Evolutionary conservation across 2,329 filamentous ascomycete genomes (phyloP).

Genomic region (Beauveria pseudobassiana): DNA sequence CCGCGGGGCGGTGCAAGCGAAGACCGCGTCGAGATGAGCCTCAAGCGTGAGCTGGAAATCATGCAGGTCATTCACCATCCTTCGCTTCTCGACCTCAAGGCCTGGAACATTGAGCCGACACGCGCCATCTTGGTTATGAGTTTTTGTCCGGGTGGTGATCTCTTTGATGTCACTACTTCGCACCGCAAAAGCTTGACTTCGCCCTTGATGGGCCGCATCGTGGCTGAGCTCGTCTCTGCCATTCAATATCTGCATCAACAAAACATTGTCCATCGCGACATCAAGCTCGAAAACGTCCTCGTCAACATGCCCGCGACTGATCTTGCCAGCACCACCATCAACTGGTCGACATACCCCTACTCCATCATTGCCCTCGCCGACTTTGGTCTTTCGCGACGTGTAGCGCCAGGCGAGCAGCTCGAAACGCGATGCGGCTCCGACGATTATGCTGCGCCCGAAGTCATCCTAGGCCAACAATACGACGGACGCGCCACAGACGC

Average conservation of each 20-base stretch:
- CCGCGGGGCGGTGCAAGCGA: conserved; percentile 90
- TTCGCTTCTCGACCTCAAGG: conserved; percentile 83
- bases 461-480: conserved; percentile 91
- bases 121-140: conserved; percentile 80
- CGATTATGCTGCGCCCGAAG: conserved; percentile 94
- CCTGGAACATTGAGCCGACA: conserved; percentile 77
- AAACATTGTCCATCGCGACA: conserved; percentile 90
- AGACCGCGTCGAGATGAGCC: conserved; percentile 83
- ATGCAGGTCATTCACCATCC: conserved; percentile 84
- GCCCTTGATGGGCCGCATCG: conserved; percentile 70
- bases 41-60: conserved; percentile 93
- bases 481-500: conserved; percentile 88
- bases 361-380: conserved; percentile 87
- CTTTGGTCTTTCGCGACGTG: conserved; percentile 78
- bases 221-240: conserved; percentile 79
- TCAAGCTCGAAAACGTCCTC: conserved; percentile 93
- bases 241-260: conserved; percentile 78
- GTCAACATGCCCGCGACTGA: conserved; percentile 70
- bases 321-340: conserved; percentile 52
- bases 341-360: conserved; percentile 71
- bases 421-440: conserved; percentile 91
- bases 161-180: conserved; percentile 83
- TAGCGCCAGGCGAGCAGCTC: conserved; percentile 80
- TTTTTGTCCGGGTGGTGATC: conserved; percentile 88
- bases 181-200: conserved; percentile 62